Evolutionary conservation across 495 filamentous ascomycete genomes (phyloP).

Genomic region (Penicillium ucsense): DNA sequence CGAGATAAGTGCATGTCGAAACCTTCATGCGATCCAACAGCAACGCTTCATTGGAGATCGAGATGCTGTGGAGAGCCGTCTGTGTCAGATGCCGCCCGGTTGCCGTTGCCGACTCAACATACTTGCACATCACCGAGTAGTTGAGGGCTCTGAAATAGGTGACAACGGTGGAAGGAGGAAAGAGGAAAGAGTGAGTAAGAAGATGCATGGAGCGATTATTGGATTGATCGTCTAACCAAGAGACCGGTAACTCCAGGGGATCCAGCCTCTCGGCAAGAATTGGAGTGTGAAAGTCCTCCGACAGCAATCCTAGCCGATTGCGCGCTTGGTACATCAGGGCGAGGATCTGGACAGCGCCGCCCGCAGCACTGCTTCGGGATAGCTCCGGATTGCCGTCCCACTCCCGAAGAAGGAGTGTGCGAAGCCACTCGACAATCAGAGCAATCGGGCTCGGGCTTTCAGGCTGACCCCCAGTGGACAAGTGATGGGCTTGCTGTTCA

Average conservation of each 20-base stretch:
- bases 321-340: conserved; percentile 60
- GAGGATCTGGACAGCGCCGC: conserved; percentile 65
- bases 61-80: conserved; percentile 41
- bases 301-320: conserved; percentile 50
- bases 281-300: conserved; percentile 61
- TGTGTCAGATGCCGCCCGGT: conserved; percentile 50
- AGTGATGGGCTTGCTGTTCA: conserved; percentile 20
- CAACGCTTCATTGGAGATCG: conserved; percentile 32
- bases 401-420: conserved; percentile 61
- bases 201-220: conserved; percentile 63
- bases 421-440: conserved; percentile 69
- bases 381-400: conserved; percentile 71
- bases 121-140: conserved; percentile 67
- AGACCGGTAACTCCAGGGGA: conserved; percentile 59
- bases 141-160: conserved; percentile 88
- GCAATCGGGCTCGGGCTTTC: conserved; percentile 34
- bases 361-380: conserved; percentile 53
- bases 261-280: conserved; percentile 73
- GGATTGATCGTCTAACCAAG: conserved; percentile 49
- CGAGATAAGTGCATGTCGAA: conserved; percentile 60
- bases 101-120: conserved; percentile 60
- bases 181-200: conserved; percentile 73
- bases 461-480: conserved; percentile 19
- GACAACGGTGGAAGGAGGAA: conserved; percentile 60
- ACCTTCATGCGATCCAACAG: conserved; percentile 53